phyloP scores from a whole-genome alignment of 345 rosid species.

The Heritiera littoralis region DNA sequence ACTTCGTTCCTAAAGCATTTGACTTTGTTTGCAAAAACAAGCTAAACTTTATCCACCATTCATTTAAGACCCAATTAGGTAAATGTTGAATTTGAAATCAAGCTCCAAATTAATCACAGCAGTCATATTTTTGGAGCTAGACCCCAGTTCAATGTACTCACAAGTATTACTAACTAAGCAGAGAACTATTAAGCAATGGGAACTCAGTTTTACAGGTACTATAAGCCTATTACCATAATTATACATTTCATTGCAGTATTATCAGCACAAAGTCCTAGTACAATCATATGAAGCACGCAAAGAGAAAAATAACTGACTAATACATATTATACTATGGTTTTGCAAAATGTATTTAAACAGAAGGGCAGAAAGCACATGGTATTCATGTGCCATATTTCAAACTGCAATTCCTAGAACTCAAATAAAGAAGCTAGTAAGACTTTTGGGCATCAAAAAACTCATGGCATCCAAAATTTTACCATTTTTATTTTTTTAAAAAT shows the following conservation, averaged over 20 bases:
- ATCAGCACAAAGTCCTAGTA: not conserved
- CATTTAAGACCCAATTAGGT: not conserved
- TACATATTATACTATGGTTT: not conserved
- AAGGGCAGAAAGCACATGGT: not conserved
- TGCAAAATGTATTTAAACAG: not conserved
- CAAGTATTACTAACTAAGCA: not conserved
- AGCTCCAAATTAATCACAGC: no score
- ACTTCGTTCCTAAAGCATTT: not conserved
- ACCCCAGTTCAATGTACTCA: not conserved
- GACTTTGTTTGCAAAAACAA: not conserved
- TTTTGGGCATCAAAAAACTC: not conserved
- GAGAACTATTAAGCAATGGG: not conserved
- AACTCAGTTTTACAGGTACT: not conserved
- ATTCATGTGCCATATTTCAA: not conserved
- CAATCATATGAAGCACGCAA: not conserved
- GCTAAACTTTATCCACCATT: conserved; percentile 2
- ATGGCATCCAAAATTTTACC: not conserved
- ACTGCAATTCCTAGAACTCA: not conserved
- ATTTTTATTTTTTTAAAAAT: not conserved
- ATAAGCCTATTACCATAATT: not conserved
- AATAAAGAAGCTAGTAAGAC: not conserved
- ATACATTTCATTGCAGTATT: not conserved
- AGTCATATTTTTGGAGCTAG: not conserved
- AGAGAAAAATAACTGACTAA: not conserved
- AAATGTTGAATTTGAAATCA: not conserved